Conservation (phyloP, 192 early-diverging fungal species). For the Coemansia sp. region DNA sequence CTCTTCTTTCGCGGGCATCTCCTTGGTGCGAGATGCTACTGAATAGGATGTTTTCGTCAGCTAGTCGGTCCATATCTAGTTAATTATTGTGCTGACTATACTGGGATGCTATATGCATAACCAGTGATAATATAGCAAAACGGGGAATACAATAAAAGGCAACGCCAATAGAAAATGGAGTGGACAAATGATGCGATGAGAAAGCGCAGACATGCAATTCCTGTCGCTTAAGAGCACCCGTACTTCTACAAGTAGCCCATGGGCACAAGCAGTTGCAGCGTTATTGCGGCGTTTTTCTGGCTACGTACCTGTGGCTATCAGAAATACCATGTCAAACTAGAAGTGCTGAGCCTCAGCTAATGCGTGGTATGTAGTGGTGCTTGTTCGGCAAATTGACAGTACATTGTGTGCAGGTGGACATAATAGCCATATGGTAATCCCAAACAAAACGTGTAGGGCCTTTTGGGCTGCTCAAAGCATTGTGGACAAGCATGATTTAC, state of each 20-base stretch:
- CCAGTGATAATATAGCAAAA: not conserved
- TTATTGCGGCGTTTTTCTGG: not conserved
- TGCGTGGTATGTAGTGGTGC: not conserved
- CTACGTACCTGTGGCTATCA: not conserved
- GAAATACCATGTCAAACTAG: not conserved
- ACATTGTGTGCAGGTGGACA: not conserved
- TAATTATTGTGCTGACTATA: not conserved
- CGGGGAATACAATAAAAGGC: not conserved
- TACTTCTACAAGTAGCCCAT: not conserved
- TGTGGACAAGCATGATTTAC: not conserved
- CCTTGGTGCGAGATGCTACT: constrained; percentile 41
- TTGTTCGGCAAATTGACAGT: not conserved
- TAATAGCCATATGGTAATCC: not conserved
- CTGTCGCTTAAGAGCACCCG: not conserved
- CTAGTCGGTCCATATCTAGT: constrained; percentile 6
- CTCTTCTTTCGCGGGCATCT: constrained; percentile 9
- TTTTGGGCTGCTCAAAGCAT: not conserved
- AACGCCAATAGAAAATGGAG: not conserved
- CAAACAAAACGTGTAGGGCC: not conserved
- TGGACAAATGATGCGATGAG: not conserved
- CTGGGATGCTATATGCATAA: not conserved
- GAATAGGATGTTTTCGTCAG: constrained; percentile 42
- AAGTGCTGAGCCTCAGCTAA: not conserved
- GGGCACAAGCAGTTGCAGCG: not conserved
- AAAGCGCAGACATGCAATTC: not conserved